Evolutionary conservation across 805 yeast genomes (phyloP).

Genomic region (Candida coquimbonensis): DNA sequence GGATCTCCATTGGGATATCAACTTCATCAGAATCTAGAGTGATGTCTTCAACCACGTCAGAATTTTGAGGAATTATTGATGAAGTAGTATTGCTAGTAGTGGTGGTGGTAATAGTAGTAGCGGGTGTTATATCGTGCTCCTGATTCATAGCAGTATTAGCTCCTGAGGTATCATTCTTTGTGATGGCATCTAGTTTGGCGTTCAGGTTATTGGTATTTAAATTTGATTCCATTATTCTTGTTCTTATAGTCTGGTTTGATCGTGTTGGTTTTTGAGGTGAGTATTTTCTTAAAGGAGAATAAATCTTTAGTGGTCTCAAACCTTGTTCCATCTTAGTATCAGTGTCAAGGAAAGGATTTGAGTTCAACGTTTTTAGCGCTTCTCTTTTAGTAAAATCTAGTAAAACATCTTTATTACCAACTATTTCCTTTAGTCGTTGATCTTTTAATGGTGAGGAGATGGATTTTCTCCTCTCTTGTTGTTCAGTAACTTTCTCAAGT

Average conservation of each 20-base stretch:
- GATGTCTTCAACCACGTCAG: conserved; percentile 7
- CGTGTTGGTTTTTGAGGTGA: conserved; percentile 11
- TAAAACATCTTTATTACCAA: background rate
- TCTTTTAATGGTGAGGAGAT: background rate
- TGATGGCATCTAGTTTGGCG: too few species aligned
- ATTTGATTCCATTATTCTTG: too few species aligned
- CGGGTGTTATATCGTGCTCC: background rate
- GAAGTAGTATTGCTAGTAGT: background rate
- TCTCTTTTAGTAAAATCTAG: conserved; percentile 5
- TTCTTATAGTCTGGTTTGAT: too few species aligned
- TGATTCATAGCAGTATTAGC: too few species aligned
- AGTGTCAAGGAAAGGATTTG: conserved; percentile 18
- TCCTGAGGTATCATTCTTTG: too few species aligned
- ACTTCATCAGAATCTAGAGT: conserved; percentile 27
- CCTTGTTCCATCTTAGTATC: conserved; percentile 2
- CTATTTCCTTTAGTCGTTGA: background rate
- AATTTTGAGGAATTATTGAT: background rate
- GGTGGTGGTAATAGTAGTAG: background rate
- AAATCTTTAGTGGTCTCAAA: conserved; percentile 1
- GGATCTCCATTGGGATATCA: conserved; percentile 44
- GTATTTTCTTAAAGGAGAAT: conserved; percentile 3
- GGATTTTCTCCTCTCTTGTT: background rate
- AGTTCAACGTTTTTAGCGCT: conserved; percentile 1
- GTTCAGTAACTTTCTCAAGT: background rate
- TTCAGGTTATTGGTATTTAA: too few species aligned